A percentile compares a stretch with the other conserved stretches of the same genome.
Conservation (phyloP, 2,329 filamentous ascomycete species). For the Aspergillus novoparasiticus region DNA sequence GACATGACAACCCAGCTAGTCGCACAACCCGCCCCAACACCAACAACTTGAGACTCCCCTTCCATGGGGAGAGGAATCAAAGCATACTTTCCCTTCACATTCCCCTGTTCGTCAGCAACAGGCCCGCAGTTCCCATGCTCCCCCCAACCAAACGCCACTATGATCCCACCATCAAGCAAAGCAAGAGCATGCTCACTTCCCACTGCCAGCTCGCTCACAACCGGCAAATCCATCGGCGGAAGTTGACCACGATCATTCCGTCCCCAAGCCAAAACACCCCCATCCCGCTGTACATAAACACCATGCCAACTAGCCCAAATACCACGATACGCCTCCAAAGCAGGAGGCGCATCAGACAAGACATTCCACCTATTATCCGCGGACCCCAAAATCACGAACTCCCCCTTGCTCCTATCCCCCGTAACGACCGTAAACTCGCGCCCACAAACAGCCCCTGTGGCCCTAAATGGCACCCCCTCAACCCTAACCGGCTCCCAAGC, state of each 20-base stretch:
- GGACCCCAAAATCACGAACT: constrained; percentile 69
- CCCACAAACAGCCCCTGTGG: constrained; percentile 71
- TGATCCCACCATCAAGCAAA: constrained; percentile 63
- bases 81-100: constrained; percentile 71
- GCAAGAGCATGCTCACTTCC: constrained; percentile 91
- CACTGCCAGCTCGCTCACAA: constrained; percentile 66
- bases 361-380: constrained; percentile 68
- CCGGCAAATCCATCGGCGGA: constrained; percentile 63
- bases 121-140: constrained; percentile 96
- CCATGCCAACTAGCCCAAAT: constrained; percentile 81
- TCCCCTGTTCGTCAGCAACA: constrained; percentile 59
- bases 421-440: constrained; percentile 82
- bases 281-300: constrained; percentile 67
- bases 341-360: constrained; percentile 62
- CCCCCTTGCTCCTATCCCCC: constrained; percentile 54
- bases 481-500: constrained; percentile 66
- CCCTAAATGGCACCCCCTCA: constrained; percentile 61
- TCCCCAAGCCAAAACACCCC: constrained; percentile 75
- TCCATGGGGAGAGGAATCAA: constrained; percentile 63
- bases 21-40: constrained; percentile 82
- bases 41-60: constrained; percentile 55
- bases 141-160: constrained; percentile 92
- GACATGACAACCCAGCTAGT: constrained; percentile 72
- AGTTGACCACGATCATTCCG: constrained; percentile 84
- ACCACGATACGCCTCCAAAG: constrained; percentile 58